phyloP scores from a whole-genome alignment of 179 eudicot genomes.

The Spinacia oleracea region DNA sequence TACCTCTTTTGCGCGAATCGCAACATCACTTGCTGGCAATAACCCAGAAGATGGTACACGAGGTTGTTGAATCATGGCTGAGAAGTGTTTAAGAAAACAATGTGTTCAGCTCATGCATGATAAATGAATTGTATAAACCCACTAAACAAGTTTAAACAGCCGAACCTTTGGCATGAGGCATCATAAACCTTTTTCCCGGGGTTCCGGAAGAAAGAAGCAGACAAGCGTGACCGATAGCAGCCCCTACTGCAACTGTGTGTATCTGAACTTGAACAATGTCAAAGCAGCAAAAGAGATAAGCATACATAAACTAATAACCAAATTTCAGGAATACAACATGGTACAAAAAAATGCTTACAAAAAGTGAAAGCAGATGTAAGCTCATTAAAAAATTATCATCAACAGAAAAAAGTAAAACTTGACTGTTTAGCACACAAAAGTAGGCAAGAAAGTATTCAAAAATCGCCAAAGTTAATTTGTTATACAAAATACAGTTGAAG shows the following conservation, averaged over 20 bases:
- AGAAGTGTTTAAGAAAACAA: slow-evolving; percentile 21
- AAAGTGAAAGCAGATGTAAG: not conserved
- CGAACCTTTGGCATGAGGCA: slow-evolving; percentile 85
- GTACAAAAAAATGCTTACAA: not conserved
- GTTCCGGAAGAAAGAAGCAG: slow-evolving; percentile 89
- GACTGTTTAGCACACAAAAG: too few relatives aligned
- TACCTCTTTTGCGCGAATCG: slow-evolving; percentile 78
- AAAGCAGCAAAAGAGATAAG: slow-evolving; percentile 4
- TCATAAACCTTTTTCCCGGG: slow-evolving; percentile 79
- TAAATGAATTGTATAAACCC: not conserved
- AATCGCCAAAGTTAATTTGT: too few relatives aligned
- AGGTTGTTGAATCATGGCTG: slow-evolving; percentile 85
- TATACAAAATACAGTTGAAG: too few relatives aligned
- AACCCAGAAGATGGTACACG: slow-evolving; percentile 72
- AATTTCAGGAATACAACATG: not conserved
- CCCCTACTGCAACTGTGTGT: slow-evolving; percentile 73
- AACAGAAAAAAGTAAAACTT: not conserved
- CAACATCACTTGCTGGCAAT: slow-evolving; percentile 78
- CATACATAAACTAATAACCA: slow-evolving; percentile 6
- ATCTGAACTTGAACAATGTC: slow-evolving; percentile 47
- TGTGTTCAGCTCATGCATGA: not conserved
- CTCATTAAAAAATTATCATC: not conserved
- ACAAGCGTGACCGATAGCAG: slow-evolving; percentile 89
- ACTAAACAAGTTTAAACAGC: not conserved
- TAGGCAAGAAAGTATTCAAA: too few relatives aligned